A percentile compares a stretch with the other conserved stretches of the same genome.
These are phyloP conservation scores for Vaucheria bursata DNA, from an alignment of 352 stramenopile species.

Conservation along the genomic window DNA sequence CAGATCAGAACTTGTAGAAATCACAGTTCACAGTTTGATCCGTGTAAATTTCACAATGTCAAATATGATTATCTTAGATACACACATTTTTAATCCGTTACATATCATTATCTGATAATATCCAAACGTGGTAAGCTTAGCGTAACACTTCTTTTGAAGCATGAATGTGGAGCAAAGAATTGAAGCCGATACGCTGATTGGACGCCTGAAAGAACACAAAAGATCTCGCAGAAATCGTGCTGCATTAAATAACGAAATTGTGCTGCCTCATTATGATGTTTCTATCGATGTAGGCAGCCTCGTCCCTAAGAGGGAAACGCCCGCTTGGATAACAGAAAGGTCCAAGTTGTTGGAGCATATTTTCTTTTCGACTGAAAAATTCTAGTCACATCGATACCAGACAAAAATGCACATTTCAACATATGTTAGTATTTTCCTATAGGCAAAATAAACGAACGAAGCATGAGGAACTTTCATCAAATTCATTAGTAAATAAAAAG, in stretches of 20 bases:
- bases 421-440: background rate
- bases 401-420: background rate
- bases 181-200: background rate
- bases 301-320: conserved; percentile 29
- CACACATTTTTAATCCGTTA: no score
- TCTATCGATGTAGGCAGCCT: conserved; percentile 28
- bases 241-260: no score
- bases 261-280: no score
- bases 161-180: background rate
- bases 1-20: no score
- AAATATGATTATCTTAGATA: no score
- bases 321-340: conserved; percentile 28
- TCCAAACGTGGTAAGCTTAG: no score
- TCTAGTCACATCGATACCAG: background rate
- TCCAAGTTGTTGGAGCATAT: background rate
- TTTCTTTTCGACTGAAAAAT: background rate
- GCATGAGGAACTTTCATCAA: background rate
- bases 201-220: background rate
- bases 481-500: background rate
- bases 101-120: no score
- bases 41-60: no score
- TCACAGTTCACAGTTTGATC: no score
- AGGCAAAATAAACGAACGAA: background rate
- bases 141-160: no score
- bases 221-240: background rate